A percentile compares a stretch with the other conserved stretches of the same genome.
Conservation (phyloP, 352 stramenopile genomes). For the Pythium angustatum region DNA sequence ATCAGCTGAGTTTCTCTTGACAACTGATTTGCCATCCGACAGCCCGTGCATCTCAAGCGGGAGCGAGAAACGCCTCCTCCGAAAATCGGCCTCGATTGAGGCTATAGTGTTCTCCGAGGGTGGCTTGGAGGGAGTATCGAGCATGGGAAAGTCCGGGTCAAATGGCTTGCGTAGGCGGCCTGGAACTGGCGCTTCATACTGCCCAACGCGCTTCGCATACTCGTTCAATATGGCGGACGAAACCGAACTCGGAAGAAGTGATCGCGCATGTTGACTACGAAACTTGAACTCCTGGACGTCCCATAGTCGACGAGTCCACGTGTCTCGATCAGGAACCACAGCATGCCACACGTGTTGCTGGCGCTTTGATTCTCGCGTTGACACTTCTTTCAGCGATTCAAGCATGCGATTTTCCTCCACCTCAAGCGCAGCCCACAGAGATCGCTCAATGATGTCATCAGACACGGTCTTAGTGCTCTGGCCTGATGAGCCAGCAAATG, state of each 20-base stretch:
- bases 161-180: constrained; percentile 55
- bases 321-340: constrained; percentile 17
- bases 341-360: constrained; percentile 5
- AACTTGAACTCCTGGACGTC: constrained; percentile 69
- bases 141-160: constrained; percentile 35
- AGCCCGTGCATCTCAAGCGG: constrained; percentile 19
- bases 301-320: constrained; percentile 68
- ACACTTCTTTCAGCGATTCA: constrained; percentile 54
- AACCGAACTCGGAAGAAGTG: constrained; percentile 26
- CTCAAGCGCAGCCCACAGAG: constrained; percentile 74
- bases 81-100: constrained; percentile 13
- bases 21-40: not conserved
- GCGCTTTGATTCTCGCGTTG: constrained; percentile 13
- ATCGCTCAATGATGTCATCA: constrained; percentile 51
- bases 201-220: constrained; percentile 39
- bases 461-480: constrained; percentile 7
- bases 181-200: constrained; percentile 71
- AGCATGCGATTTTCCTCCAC: constrained; percentile 83
- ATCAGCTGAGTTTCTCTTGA: not conserved
- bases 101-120: not conserved
- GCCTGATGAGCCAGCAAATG: constrained; percentile 22
- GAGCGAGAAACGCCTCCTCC: constrained; percentile 19
- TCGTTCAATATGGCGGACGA: constrained; percentile 7
- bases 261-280: constrained; percentile 61
- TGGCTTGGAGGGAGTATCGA: not conserved